These are phyloP conservation scores for Aspergillus sergii DNA, from an alignment of 2,329 filamentous ascomycete genomes.

Conservation along the genomic window DNA sequence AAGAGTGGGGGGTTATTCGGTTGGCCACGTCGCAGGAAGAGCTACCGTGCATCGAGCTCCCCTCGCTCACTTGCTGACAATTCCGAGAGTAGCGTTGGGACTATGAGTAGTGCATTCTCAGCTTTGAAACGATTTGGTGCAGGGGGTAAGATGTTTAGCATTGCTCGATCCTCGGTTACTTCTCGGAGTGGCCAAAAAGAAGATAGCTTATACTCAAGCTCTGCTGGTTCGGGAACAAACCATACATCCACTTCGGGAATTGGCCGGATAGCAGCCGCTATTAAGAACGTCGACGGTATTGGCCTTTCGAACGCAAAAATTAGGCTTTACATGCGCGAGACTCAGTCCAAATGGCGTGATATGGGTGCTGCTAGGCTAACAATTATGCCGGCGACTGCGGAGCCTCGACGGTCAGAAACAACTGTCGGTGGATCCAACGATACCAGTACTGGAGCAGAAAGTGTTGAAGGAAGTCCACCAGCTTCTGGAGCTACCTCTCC, in stretches of 20 bases:
- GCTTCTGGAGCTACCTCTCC: constrained; percentile 36
- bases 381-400: constrained; percentile 65
- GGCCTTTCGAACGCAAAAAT: constrained; percentile 75
- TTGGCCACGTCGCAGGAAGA: constrained; percentile 56
- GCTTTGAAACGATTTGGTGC: constrained; percentile 74
- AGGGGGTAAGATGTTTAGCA: constrained; percentile 76
- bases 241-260: constrained; percentile 61
- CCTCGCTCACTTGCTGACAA: constrained; percentile 59
- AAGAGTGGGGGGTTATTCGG: constrained; percentile 48
- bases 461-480: constrained; percentile 28
- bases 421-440: constrained; percentile 56
- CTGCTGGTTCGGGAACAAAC: constrained; percentile 48
- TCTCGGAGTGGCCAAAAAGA: constrained; percentile 55
- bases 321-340: constrained; percentile 78
- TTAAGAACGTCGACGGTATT: constrained; percentile 62
- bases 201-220: constrained; percentile 62
- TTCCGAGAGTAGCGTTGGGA: constrained; percentile 76
- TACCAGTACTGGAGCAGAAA: constrained; percentile 24
- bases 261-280: constrained; percentile 51
- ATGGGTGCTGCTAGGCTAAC: constrained; percentile 82
- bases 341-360: constrained; percentile 82
- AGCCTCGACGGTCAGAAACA: constrained; percentile 34
- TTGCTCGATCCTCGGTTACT: constrained; percentile 74
- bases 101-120: constrained; percentile 76
- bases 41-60: constrained; percentile 60